phyloP scores from a whole-genome alignment of 306 rosid species.

The Cucumis hystrix region DNA sequence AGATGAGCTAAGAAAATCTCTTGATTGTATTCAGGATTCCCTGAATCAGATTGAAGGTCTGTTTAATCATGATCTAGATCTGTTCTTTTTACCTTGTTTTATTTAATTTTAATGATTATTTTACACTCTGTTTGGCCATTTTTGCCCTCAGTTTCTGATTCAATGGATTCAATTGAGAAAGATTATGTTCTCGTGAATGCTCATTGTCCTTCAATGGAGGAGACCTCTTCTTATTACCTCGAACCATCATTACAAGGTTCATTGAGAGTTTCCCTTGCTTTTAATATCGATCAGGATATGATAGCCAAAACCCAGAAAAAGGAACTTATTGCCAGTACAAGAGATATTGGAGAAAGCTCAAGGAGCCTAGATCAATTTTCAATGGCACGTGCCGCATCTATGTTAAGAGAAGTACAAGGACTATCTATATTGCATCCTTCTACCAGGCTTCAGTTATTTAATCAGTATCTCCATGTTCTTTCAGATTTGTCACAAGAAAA shows the following conservation, averaged over 20 bases:
- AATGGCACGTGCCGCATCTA: constrained; percentile 22
- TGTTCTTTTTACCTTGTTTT: not conserved
- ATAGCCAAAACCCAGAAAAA: constrained; percentile 17
- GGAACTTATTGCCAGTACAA: constrained; percentile 20
- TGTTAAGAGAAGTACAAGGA: constrained; percentile 39
- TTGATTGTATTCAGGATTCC: constrained; percentile 19
- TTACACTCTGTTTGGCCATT: not conserved
- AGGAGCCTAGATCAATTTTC: constrained; percentile 12
- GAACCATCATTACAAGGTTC: constrained; percentile 41
- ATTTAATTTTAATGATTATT: not conserved
- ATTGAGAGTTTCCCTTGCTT: constrained; percentile 26
- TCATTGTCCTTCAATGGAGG: constrained; percentile 48
- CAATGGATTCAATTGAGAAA: constrained; percentile 72
- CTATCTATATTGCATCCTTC: constrained; percentile 48
- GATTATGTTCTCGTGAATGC: constrained; percentile 67
- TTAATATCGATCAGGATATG: constrained; percentile 22
- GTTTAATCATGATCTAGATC: constrained; percentile 9
- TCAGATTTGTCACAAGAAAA: constrained; percentile 55
- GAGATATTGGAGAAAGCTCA: constrained; percentile 17
- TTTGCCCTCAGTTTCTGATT: constrained; percentile 46
- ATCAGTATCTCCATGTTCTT: constrained; percentile 53
- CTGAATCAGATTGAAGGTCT: constrained; percentile 44
- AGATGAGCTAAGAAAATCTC: constrained; percentile 21
- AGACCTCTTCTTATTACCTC: constrained; percentile 43
- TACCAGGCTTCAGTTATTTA: constrained; percentile 42